phyloP scores from a whole-genome alignment of 257 asterid genomes.

The Lycium barbarum region DNA sequence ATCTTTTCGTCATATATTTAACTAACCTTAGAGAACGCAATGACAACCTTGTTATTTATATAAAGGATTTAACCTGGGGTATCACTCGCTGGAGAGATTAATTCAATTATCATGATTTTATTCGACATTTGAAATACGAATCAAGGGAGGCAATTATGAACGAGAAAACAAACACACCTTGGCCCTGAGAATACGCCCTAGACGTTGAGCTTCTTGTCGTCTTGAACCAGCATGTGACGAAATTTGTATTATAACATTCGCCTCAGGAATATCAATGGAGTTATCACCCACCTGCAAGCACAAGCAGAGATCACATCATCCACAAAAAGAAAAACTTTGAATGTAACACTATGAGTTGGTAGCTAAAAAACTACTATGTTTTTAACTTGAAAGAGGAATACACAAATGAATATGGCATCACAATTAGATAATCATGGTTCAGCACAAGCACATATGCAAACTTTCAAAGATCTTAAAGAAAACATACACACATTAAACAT shows the following conservation, averaged over 20 bases:
- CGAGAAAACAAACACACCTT: constrained; percentile 57
- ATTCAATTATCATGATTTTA: neutral
- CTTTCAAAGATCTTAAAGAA: neutral
- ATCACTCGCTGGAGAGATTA: neutral
- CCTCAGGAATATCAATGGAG: constrained; percentile 99
- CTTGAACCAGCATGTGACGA: constrained; percentile 99
- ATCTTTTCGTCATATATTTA: neutral
- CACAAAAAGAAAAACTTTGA: neutral
- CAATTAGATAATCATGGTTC: neutral
- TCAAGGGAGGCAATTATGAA: constrained; percentile 15
- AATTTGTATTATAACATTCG: constrained; percentile 95
- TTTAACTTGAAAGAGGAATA: neutral
- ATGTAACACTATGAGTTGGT: neutral
- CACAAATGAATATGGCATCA: constrained; percentile 15
- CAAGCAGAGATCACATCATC: constrained; percentile 31
- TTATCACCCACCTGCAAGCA: constrained; percentile 91
- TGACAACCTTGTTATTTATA: neutral
- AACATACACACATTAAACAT: neutral
- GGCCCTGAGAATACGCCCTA: constrained; percentile 99
- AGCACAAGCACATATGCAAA: neutral
- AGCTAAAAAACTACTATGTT: neutral
- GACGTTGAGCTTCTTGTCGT: constrained; percentile 99
- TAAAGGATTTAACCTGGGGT: constrained; percentile 8
- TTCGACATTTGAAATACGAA: neutral
- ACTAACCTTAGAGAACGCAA: neutral